Evolutionary conservation across 495 filamentous ascomycete genomes (phyloP), one percentile per base, ranked within the genome.

Genomic region (Lasiosphaeria ovina): DNA sequence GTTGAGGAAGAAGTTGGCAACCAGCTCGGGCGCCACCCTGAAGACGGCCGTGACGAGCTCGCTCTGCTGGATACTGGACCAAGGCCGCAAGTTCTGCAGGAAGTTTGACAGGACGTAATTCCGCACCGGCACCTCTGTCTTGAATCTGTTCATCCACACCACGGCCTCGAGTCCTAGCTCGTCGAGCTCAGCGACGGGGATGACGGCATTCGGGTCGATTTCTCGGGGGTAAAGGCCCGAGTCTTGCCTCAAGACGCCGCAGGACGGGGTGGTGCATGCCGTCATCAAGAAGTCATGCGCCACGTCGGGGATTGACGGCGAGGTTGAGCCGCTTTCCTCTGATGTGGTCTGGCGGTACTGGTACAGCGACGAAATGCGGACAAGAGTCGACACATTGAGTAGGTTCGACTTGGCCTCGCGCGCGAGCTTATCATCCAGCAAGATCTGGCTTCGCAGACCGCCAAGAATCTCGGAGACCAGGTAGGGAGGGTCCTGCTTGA

Each of bases 31-130:
- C 2, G 87, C 87, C 14, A 83, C 81, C 66, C 83, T 82, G 72
- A 97, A 96, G 40, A 96, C 91, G 6, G 83, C 78, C 2, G 92
- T 75, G 2, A 96, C 72, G 4, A 99, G 77, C 64, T 97, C 88
- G 60, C 87, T 87, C 70, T 99, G 92, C 38, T 89, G 81, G 58
- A 78, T 81, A 72, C 86, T 91, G 47, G 89, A 84, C 77, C 94
- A 91, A 5, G 95, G 93, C 31, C 90, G 87, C 42, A 99, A 81
- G n/a, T 77, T 83, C 63, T 87, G 87, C 7, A 89, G 79, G 60
- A 98, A 90, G 33, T 87, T 82, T 3, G 88, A 86, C 17, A 98
- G 71, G 1, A 82, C 85, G 14, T 77, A 83, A 61, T 96, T 97
- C 33, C 87, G 82, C 2, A 96, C 83, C 10, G 88, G 85, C n/a